A percentile compares a stretch with the other conserved stretches of the same genome.
Evolutionary conservation across 1,139 yeast genomes (phyloP).

Genomic region (Blastobotrys raffinosifermentans): DNA sequence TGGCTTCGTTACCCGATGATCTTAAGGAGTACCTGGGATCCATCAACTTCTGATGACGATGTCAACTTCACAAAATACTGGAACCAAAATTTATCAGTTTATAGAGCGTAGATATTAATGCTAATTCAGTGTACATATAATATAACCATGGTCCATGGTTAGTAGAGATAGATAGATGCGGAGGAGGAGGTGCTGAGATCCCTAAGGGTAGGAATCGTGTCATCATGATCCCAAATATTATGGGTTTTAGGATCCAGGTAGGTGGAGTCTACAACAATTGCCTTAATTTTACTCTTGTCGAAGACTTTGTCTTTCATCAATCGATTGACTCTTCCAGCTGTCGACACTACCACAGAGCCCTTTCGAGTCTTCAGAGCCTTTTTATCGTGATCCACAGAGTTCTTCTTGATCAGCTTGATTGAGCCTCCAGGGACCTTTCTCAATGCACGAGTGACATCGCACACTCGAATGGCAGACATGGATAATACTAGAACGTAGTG

Average conservation of each 20-base stretch:
- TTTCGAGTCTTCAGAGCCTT: constrained; percentile 46
- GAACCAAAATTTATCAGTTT: not conserved
- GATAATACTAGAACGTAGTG: constrained; percentile 47
- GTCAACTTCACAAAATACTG: too few relatives aligned
- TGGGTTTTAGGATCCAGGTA: constrained; percentile 59
- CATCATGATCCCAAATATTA: constrained; percentile 52
- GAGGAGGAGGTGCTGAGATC: constrained; percentile 14
- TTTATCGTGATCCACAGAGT: constrained; percentile 55
- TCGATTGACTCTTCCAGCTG: constrained; percentile 54
- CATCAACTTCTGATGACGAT: constrained; percentile 27
- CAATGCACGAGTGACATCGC: constrained; percentile 59
- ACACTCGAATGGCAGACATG: constrained; percentile 66
- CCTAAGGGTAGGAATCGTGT: constrained; percentile 27
- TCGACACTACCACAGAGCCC: constrained; percentile 57
- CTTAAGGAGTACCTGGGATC: constrained; percentile 33
- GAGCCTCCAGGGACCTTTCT: constrained; percentile 43
- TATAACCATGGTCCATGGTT: constrained; percentile 13
- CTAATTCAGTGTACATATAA: not conserved
- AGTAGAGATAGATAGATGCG: constrained; percentile 26
- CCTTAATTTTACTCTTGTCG: constrained; percentile 35
- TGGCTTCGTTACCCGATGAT: constrained; percentile 36
- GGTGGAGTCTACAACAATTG: constrained; percentile 56
- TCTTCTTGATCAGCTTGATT: constrained; percentile 60
- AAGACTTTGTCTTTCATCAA: constrained; percentile 40
- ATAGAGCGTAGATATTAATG: constrained; percentile 2